Percentiles rank a stretch among this genome's conserved stretches.
phyloP scores from a whole-genome alignment of 106 monocot genomes.

The Dactylorhiza incarnata region DNA sequence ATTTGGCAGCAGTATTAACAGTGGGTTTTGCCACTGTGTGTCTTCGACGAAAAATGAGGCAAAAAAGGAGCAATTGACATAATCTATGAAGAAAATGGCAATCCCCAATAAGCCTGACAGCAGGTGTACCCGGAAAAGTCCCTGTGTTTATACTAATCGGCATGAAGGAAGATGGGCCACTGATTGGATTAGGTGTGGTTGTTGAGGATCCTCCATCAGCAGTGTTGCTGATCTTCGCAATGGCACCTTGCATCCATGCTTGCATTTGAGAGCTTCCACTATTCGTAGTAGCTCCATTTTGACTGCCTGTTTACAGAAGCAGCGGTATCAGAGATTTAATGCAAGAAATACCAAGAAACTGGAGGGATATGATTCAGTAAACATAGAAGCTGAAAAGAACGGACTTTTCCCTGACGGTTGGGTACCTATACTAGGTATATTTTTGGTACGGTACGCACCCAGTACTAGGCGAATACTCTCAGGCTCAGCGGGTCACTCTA shows the following conservation, averaged over 20 bases:
- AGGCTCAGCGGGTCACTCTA: no score
- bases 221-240: constrained; percentile 89
- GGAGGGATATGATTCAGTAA: not conserved
- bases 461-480: no score
- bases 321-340: not conserved
- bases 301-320: constrained; percentile 37
- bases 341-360: not conserved
- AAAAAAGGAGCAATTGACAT: constrained; percentile 90
- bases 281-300: constrained; percentile 49
- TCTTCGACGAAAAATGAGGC: constrained; percentile 77
- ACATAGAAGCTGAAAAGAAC: not conserved
- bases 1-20: constrained; percentile 38
- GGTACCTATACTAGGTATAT: not conserved
- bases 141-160: constrained; percentile 98
- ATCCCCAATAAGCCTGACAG: constrained; percentile 95
- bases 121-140: constrained; percentile 98
- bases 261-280: constrained; percentile 91
- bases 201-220: constrained; percentile 60
- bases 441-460: not conserved
- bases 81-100: constrained; percentile 97
- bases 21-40: constrained; percentile 27
- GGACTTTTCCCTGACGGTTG: no score
- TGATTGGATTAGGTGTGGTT: constrained; percentile 50
- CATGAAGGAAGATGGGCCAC: constrained; percentile 62
- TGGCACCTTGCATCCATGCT: constrained; percentile 97